phyloP scores from a whole-genome alignment of 2,329 filamentous ascomycete genomes.

The Aureobasidium lini region DNA sequence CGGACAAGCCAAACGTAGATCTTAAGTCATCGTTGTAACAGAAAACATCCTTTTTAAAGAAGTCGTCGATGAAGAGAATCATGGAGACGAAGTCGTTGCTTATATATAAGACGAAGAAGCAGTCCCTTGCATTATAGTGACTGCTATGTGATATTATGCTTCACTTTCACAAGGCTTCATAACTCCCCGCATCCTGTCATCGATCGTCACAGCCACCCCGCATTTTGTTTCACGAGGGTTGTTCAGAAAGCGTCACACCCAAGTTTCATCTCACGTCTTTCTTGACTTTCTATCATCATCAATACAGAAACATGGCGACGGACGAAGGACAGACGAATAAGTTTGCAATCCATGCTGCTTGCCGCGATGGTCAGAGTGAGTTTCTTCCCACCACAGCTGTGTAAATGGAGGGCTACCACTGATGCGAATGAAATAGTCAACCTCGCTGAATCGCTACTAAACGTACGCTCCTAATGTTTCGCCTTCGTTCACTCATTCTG shows the following conservation, averaged over 20 bases:
- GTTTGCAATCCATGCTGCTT: slow-evolving; percentile 81
- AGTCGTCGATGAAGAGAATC: too few species aligned
- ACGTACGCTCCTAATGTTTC: slow-evolving; percentile 36
- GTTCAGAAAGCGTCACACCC: background rate
- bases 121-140: too few species aligned
- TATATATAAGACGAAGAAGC: too few species aligned
- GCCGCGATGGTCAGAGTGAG: slow-evolving; percentile 75
- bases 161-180: too few species aligned
- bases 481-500: background rate
- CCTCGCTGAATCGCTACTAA: slow-evolving; percentile 66
- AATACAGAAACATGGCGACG: background rate
- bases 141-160: too few species aligned
- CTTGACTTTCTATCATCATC: background rate
- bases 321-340: slow-evolving; percentile 42
- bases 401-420: slow-evolving; percentile 4
- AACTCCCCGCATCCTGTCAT: too few species aligned
- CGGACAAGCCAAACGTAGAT: too few species aligned
- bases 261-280: background rate
- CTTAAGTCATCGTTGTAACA: too few species aligned
- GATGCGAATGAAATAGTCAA: slow-evolving; percentile 43
- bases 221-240: background rate
- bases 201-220: background rate
- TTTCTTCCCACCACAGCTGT: slow-evolving; percentile 9
- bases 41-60: too few species aligned
- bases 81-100: too few species aligned